Base-by-base conservation (phyloP, 208 protist genomes). In the Trypanosoma mega region DNA sequence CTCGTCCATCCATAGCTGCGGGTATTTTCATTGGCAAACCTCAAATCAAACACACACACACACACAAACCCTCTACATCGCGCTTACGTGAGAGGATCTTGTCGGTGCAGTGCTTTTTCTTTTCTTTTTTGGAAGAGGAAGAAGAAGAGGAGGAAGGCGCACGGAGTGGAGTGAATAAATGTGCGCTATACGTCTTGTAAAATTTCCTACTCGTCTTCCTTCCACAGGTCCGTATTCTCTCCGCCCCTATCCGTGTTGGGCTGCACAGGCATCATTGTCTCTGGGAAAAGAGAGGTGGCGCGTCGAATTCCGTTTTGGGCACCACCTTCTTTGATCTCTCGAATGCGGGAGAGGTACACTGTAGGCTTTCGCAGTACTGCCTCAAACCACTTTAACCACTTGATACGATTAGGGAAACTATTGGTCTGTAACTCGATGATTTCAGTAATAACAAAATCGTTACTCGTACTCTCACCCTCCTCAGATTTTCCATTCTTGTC, bases 341-440 rank as follows among this genome's bases (percentile, higher is more conserved):
- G 52, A 49, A 68, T 11, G 23, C 53, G 64, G 9, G 58, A 76
- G 12, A 83, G 67, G 45, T 72, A 76, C 18, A 83, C 5, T 4
- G 75, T 49, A 27, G 60, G 70, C 27, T 61, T 64, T 36, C 52
- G 54, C 45, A 74, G 21, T n/a, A 68, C 30, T 30, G 62, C 14
- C 48, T 83, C 73, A 43, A 81, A 56, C 74, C 70, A 83, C 53
- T 60, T 74, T 27, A 87, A 60, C 80, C 80, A 79, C 55, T 67
- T 57, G 2, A 58, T 52, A 11, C 70, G 71, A 7, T 54, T 34
- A 0, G 51, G 34, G 27, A 70, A 72, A 55, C 64, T 78, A 20
- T 72, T 72, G 14, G 74, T 52, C 31, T 74, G 56, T 16, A 74
- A 62, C 58, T 78, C 64, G 45, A 73, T 44, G 18, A 65, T 74